Conservation (phyloP, 2,329 filamentous ascomycete species). For the Talaromyces sp. region DNA sequence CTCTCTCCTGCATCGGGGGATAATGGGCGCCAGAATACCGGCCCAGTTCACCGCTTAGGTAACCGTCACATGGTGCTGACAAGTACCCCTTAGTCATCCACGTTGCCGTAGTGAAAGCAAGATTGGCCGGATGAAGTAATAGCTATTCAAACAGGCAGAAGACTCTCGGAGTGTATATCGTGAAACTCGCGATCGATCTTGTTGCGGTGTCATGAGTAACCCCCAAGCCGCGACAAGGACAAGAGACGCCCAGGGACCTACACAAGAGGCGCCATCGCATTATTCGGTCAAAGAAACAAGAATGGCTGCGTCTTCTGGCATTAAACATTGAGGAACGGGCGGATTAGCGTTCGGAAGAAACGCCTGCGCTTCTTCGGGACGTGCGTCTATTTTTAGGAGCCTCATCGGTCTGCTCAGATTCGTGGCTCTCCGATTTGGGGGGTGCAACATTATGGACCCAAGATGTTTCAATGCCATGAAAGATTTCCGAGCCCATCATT, state of each 20-base stretch:
- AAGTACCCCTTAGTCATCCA: background rate
- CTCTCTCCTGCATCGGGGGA: background rate
- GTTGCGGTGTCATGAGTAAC: background rate
- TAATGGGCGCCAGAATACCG: background rate
- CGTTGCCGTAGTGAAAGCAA: background rate
- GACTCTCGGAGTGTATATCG: background rate
- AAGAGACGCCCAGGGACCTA: background rate
- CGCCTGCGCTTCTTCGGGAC: background rate
- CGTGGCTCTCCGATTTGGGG: background rate
- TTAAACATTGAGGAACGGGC: background rate
- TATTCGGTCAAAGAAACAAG: background rate
- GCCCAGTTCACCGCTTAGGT: background rate
- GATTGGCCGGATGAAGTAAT: background rate
- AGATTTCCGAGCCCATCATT: constrained; percentile 32
- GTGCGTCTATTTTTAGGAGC: background rate
- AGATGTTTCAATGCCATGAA: constrained; percentile 29
- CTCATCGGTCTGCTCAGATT: background rate
- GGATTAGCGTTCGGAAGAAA: background rate
- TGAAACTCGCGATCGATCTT: background rate
- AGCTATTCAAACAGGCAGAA: background rate
- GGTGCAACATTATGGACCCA: constrained; percentile 15
- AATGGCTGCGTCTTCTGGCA: background rate
- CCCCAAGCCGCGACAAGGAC: background rate
- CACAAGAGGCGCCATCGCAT: background rate
- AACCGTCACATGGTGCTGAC: background rate